phyloP scores from a whole-genome alignment of 768 basidiomycete genomes.

The Xerocomellus chrysenteron region DNA sequence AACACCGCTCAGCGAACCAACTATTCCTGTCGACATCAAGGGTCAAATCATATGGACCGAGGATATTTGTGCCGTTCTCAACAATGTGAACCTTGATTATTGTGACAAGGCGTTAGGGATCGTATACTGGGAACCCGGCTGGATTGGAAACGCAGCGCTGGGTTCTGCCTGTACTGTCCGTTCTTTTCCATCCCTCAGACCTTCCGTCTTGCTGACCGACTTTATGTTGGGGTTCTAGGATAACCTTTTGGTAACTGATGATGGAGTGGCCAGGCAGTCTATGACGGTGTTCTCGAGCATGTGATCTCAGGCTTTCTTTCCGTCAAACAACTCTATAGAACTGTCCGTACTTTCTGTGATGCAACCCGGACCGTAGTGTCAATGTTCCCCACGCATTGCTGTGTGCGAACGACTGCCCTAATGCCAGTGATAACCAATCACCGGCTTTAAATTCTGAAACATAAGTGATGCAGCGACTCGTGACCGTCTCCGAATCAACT shows the following conservation, averaged over 20 bases:
- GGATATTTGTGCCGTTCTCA: background rate
- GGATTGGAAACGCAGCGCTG: slow-evolving; percentile 3
- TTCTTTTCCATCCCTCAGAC: background rate
- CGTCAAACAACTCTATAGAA: background rate
- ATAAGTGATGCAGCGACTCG: slow-evolving; percentile 2
- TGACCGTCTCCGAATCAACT: background rate
- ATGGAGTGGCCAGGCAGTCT: slow-evolving; percentile 7
- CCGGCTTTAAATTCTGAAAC: background rate
- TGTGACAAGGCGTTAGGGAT: slow-evolving; percentile 11
- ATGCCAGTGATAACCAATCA: background rate
- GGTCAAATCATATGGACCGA: slow-evolving; percentile 13
- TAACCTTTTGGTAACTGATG: slow-evolving; percentile 3
- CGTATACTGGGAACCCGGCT: slow-evolving; percentile 13
- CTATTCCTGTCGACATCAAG: background rate
- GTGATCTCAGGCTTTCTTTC: background rate
- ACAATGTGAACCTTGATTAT: background rate
- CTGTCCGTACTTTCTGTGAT: too few species aligned
- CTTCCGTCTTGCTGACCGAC: background rate
- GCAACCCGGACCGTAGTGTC: background rate
- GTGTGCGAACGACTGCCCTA: background rate
- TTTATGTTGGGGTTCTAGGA: background rate
- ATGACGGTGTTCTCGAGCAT: slow-evolving; percentile 3
- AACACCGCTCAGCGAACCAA: slow-evolving; percentile 9
- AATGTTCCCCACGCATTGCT: too few species aligned
- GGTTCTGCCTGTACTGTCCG: slow-evolving; percentile 10